A percentile compares a stretch with the other conserved stretches of the same genome.
These are phyloP conservation scores for Trichocladium antarcticum DNA, from an alignment of 495 filamentous ascomycete genomes.

Conservation along the genomic window DNA sequence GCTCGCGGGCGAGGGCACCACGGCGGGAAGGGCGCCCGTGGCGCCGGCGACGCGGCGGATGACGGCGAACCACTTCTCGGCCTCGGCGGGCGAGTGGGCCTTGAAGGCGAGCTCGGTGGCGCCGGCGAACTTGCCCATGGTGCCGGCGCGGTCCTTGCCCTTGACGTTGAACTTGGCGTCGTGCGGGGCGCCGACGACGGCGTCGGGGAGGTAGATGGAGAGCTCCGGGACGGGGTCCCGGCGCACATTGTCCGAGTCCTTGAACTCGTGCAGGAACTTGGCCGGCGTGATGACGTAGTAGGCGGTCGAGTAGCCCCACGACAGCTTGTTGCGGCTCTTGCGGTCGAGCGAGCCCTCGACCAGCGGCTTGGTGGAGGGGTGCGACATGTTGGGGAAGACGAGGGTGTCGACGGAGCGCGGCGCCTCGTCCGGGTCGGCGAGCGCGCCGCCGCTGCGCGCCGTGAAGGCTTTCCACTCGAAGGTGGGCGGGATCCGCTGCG, in stretches of 20 bases:
- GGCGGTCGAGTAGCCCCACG: slow-evolving; percentile 61
- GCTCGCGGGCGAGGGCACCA: slow-evolving; percentile 7
- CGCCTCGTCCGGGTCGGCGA: slow-evolving; percentile 70
- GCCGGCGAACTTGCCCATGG: slow-evolving; percentile 42
- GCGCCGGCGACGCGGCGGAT: slow-evolving; percentile 43
- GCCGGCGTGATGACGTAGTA: slow-evolving; percentile 86
- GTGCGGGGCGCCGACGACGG: slow-evolving; percentile 59
- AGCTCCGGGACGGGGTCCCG: slow-evolving; percentile 76
- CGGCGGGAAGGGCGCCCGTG: slow-evolving; percentile 24
- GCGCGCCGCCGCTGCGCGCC: slow-evolving; percentile 50
- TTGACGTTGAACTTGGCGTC: slow-evolving; percentile 87
- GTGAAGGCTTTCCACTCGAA: slow-evolving; percentile 88
- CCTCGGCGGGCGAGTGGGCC: slow-evolving; percentile 62
- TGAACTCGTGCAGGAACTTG: slow-evolving; percentile 90
- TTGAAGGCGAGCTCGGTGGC: slow-evolving; percentile 44
- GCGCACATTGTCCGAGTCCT: slow-evolving; percentile 74
- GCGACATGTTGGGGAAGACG: slow-evolving; percentile 77
- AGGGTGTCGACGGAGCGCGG: slow-evolving; percentile 60
- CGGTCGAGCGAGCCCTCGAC: slow-evolving; percentile 82
- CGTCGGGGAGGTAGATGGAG: slow-evolving; percentile 87
- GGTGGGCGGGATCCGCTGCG: slow-evolving; percentile 71
- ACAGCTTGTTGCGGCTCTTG: slow-evolving; percentile 65
- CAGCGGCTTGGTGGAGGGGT: slow-evolving; percentile 64
- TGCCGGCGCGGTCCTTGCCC: slow-evolving; percentile 65
- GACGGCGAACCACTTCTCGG: slow-evolving; percentile 70